These are phyloP conservation scores for Pistacia vera DNA, from an alignment of 345 rosid genomes.

Conservation along the genomic window DNA sequence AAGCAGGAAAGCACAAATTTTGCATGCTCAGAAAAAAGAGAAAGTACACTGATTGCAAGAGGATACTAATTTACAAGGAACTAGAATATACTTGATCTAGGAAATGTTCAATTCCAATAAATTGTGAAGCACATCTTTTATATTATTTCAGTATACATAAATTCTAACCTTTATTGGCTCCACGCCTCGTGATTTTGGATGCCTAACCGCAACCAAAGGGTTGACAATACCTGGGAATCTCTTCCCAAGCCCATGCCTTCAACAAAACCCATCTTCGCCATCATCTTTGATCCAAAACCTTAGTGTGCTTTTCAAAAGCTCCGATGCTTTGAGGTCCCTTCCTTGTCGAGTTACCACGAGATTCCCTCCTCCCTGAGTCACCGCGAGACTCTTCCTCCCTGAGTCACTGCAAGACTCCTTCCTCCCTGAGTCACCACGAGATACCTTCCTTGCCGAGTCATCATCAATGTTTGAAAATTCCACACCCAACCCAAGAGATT, in stretches of 20 bases:
- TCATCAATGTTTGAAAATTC: constrained; percentile 37
- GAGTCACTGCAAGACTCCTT: constrained; percentile 2
- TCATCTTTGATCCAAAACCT: constrained; percentile 90
- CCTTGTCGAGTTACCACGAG: too few species aligned
- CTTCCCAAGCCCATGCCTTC: constrained; percentile 84
- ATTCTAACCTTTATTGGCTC: constrained; percentile 53
- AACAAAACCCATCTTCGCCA: constrained; percentile 91
- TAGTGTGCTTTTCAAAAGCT: constrained; percentile 80
- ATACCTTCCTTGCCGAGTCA: constrained; percentile 23
- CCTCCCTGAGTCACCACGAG: neutral
- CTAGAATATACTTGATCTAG: neutral
- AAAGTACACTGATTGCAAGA: neutral
- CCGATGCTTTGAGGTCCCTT: constrained; percentile 50
- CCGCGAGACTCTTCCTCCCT: neutral
- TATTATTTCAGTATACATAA: neutral
- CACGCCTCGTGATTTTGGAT: constrained; percentile 68
- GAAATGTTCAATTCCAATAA: constrained; percentile 11
- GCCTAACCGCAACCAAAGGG: constrained; percentile 61
- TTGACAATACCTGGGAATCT: constrained; percentile 75
- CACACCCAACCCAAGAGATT: constrained; percentile 76
- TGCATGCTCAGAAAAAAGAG: neutral
- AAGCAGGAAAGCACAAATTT: neutral
- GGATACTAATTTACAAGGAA: neutral
- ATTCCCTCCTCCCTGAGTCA: constrained; percentile 26
- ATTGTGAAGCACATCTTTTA: neutral